phyloP scores from a whole-genome alignment of 2,329 filamentous ascomycete genomes.

The Xylariales sp. region DNA sequence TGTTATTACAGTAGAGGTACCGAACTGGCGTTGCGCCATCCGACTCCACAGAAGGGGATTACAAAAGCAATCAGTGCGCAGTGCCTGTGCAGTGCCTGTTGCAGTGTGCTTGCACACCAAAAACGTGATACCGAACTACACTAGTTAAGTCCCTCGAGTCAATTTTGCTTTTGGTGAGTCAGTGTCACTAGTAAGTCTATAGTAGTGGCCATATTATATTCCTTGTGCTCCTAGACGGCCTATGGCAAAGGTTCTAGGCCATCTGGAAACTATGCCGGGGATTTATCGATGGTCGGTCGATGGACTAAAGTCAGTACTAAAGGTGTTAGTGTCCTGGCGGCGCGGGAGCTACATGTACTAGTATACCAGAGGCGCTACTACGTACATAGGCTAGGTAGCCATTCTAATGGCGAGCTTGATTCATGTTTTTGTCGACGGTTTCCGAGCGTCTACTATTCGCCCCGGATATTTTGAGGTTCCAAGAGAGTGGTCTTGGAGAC shows the following conservation, averaged over 20 bases:
- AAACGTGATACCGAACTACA: slow-evolving; percentile 4
- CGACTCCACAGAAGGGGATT: not conserved
- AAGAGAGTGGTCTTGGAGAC: slow-evolving; percentile 11
- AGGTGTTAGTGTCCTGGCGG: not conserved
- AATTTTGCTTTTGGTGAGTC: slow-evolving; percentile 19
- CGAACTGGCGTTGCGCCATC: not conserved
- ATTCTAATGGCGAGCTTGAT: not conserved
- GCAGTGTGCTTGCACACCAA: not conserved
- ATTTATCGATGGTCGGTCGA: not conserved
- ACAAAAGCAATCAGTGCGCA: too few relatives aligned
- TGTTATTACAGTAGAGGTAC: too few relatives aligned
- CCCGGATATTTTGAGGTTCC: not conserved
- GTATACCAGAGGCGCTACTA: not conserved
- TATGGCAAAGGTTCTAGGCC: slow-evolving; percentile 3
- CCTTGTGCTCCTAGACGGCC: not conserved
- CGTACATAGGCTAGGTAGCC: not conserved
- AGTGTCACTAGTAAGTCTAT: slow-evolving; percentile 17
- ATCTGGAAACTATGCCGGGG: not conserved
- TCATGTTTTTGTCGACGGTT: not conserved
- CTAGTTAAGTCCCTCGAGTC: not conserved
- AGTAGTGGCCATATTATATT: slow-evolving; percentile 4
- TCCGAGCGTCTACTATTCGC: not conserved
- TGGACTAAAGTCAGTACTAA: not conserved
- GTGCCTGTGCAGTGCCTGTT: too few relatives aligned
- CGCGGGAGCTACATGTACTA: not conserved